Evolutionary conservation across 2,329 filamentous ascomycete genomes (phyloP), one percentile per base, ranked within the genome.

Genomic region (Penicillium griseofulvum): DNA sequence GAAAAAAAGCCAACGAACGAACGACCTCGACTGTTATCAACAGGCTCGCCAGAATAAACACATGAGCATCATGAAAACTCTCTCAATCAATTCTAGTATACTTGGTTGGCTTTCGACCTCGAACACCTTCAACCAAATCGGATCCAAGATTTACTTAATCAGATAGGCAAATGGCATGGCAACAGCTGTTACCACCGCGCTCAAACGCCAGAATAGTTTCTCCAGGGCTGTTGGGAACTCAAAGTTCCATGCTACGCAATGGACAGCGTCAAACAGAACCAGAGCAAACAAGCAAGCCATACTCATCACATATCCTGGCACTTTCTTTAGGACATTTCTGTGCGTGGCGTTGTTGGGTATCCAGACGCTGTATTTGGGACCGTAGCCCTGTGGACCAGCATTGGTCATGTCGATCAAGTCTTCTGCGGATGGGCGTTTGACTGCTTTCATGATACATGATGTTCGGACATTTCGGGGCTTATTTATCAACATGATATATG

Each of bases 221-320:
- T 44, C 22, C 24, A 16, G 22, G 3, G 33, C 29, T 19, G 29
- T 29, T 10, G 49, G 49, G 12, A 44, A 51, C 3, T 43, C 22
- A 16, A 51, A 44, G 24, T 44, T 36, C 39, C 31, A 51, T 36
- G 49, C 49, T 8, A 43, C 4, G 28, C 39, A 51, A n/a, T 51
- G 49, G 22, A 9, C 6, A 5, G 38, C 48, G 10, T 38, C 37
- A 42, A 50, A 43, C 2, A 26, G 14, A 34, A 42, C 2, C 9
- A 39, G 16, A 16, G 11, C 14, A 42, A 42, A 17, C 38, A 41
- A 22, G 19, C 8, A 48, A 17, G 19, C 47, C 8, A 42, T 29
- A 2, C 17, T 24, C 10, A 42, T 37, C 33, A 28, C 7, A 8
- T 17, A 36, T 11, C 16, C 16, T 7, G 22, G 31, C 22, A 5